These are phyloP conservation scores for Microcos paniculata DNA, from an alignment of 345 rosid genomes.

Conservation along the genomic window DNA sequence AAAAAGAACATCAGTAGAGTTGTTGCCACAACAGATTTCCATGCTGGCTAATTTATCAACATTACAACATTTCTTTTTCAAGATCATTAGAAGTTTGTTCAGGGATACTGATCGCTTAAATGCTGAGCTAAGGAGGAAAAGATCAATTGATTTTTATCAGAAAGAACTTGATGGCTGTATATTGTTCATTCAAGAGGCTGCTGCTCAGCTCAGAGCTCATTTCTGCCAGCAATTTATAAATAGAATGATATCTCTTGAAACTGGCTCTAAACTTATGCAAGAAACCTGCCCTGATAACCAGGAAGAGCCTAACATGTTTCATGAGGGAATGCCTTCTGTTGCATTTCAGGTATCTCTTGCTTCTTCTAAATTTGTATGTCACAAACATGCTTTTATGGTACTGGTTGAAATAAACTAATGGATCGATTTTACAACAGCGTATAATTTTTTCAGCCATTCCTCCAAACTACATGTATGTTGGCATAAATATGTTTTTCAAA, in stretches of 20 bases:
- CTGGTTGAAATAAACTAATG: background rate
- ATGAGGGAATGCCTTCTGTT: constrained; percentile 33
- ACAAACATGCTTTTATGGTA: background rate
- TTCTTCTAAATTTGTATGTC: constrained; percentile 4
- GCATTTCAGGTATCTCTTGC: constrained; percentile 46
- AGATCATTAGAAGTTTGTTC: constrained; percentile 30
- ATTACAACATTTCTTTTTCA: constrained; percentile 37
- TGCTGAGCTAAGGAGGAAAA: constrained; percentile 20
- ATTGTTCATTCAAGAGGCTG: constrained; percentile 31
- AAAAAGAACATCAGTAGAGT: constrained; percentile 30
- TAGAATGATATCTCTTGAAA: constrained; percentile 30
- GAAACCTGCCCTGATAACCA: constrained; percentile 13
- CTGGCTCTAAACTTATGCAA: constrained; percentile 9
- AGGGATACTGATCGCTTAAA: constrained; percentile 7
- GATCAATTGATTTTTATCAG: constrained; percentile 18
- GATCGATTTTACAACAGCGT: background rate
- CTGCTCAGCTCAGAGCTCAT: constrained; percentile 34
- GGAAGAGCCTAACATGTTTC: constrained; percentile 14
- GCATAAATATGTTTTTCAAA: background rate
- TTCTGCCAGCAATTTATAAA: constrained; percentile 39
- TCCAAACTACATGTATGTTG: background rate
- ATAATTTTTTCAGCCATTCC: background rate
- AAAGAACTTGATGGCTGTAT: constrained; percentile 35
- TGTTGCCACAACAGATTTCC: constrained; percentile 44
- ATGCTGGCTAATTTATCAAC: constrained; percentile 49